These are phyloP conservation scores for Sporothrix pseudoabietina DNA, from an alignment of 2,329 filamentous ascomycete species.

Conservation along the genomic window DNA sequence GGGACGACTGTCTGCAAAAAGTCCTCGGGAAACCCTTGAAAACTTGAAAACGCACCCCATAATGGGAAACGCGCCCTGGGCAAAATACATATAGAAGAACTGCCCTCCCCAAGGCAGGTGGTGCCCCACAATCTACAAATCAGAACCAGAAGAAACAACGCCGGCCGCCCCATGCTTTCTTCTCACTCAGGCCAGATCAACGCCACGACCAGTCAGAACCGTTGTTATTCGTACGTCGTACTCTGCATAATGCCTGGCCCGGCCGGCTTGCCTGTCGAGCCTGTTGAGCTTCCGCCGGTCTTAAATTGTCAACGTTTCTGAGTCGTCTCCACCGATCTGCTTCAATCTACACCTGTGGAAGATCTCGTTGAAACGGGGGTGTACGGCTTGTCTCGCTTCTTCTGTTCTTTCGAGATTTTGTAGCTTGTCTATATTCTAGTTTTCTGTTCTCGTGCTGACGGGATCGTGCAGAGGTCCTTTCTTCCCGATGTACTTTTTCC, in stretches of 20 bases:
- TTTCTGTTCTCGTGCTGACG: slow-evolving; percentile 1
- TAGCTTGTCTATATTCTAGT: neutral
- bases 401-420: neutral
- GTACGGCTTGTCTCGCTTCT: neutral
- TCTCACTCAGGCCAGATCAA: slow-evolving; percentile 1
- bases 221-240: neutral
- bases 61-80: neutral
- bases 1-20: neutral
- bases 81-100: slow-evolving; percentile 11
- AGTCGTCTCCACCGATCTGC: neutral
- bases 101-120: neutral
- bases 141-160: neutral
- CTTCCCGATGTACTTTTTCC: neutral
- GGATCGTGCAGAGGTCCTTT: neutral
- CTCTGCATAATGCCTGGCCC: slow-evolving; percentile 1
- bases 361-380: neutral
- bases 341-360: neutral
- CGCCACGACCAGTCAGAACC: neutral
- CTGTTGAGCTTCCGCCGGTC: too few relatives aligned
- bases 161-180: neutral
- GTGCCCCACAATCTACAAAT: neutral
- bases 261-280: too few relatives aligned
- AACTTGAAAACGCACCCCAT: neutral
- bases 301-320: too few relatives aligned
- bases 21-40: neutral